phyloP scores from a whole-genome alignment of 176 grass and related monocot genomes.

The Phoenix roebelenii region DNA sequence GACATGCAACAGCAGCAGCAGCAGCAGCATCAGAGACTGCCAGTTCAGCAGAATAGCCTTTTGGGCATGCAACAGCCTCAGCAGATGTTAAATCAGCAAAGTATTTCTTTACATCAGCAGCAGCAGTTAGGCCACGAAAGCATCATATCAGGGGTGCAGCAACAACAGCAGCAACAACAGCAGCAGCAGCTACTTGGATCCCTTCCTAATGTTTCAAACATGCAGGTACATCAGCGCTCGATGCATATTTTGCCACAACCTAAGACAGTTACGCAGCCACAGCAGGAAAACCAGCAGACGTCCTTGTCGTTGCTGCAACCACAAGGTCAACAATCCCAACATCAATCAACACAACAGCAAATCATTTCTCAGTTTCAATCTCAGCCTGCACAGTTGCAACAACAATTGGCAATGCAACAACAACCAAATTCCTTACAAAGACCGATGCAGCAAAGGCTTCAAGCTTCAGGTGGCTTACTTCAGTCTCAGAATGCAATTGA shows the following conservation, averaged over 20 bases:
- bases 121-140: slow-evolving; percentile 43
- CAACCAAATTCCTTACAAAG: neutral
- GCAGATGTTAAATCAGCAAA: slow-evolving; percentile 73
- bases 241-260: slow-evolving; percentile 45
- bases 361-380: neutral
- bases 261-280: slow-evolving; percentile 36
- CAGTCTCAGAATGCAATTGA: neutral
- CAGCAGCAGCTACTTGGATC: slow-evolving; percentile 45
- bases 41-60: slow-evolving; percentile 63
- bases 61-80: slow-evolving; percentile 65
- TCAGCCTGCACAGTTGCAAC: slow-evolving; percentile 13
- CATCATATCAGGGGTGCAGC: slow-evolving; percentile 48
- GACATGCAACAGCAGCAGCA: slow-evolving; percentile 51
- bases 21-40: slow-evolving; percentile 31
- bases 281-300: neutral
- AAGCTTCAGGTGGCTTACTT: neutral
- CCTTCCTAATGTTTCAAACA: slow-evolving; percentile 39
- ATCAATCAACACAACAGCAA: neutral
- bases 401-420: neutral
- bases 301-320: neutral
- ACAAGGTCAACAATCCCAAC: neutral
- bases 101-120: slow-evolving; percentile 49
- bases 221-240: slow-evolving; percentile 28
- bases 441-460: neutral
- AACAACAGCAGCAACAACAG: slow-evolving; percentile 47